Evolutionary conservation across 202 grass and related monocot species (phyloP), one percentile per base, ranked within the genome.

Genomic region (Zizania palustris): DNA sequence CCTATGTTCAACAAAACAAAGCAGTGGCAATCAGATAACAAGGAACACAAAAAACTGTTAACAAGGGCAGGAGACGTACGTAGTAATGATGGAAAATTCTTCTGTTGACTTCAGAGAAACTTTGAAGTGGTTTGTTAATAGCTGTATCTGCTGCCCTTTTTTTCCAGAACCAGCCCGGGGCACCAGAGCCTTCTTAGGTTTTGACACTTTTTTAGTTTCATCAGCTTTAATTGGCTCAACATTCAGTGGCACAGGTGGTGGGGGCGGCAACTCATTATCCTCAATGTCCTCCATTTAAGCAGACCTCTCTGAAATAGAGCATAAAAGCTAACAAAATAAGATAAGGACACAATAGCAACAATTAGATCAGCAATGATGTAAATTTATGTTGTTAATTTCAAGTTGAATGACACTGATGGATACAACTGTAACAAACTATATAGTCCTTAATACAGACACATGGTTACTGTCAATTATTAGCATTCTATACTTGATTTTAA

Each of bases 1-100:
- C 92, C 89, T 96, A 44, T 7, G 49, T 45, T 14, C 37, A 76
- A 21, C 44, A 39, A 76, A 63, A 70, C 15, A 60, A 42, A 69
- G 0, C 9, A 36, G 6, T 35, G 6, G 4, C 7, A 42, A 71
- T 60, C 21, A 80, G 64, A 57, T 16, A 34, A 60, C 3, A 55
- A 22, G 72, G 3, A 59, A 65, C 3, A 56, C 1, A 15, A 69
- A 61, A 0, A 10, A 18, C 11, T n/a, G 2, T 48, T 11, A 28
- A 51, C 35, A 53, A 76, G 46, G 69, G 49, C 41, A 49, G 20
- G 11, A 75, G 65, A 10, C 81, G 0, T 54, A 97, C 93, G 56
- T 83, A 93, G 15, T 97, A 97, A 18, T 97, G 93, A 54, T 90
- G 67, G 16, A 97, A 93, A 41, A 89, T 0, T 93, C 86, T 3